These are phyloP conservation scores for Collybia sp. DNA, from an alignment of 768 basidiomycete species.

Conservation along the genomic window DNA sequence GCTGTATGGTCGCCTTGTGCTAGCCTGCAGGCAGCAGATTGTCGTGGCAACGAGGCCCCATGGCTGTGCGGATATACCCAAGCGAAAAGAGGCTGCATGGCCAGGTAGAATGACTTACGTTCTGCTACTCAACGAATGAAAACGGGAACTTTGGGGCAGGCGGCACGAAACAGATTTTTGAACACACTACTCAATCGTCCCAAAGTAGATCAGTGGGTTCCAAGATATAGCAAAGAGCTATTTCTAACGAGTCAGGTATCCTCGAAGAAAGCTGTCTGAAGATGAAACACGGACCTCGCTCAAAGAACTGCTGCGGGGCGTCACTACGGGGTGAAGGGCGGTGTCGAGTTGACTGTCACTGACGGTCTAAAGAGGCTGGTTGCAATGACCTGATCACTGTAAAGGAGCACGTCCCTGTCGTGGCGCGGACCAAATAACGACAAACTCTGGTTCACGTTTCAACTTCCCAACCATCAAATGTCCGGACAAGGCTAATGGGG, in stretches of 20 bases:
- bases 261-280: neutral
- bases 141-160: slow-evolving; percentile 13
- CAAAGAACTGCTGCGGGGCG: slow-evolving; percentile 12
- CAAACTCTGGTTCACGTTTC: slow-evolving; percentile 18
- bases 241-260: neutral
- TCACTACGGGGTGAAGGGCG: slow-evolving; percentile 15
- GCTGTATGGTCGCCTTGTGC: slow-evolving; percentile 21
- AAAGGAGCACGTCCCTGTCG: slow-evolving; percentile 29
- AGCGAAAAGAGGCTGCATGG: slow-evolving; percentile 5
- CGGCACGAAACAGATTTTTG: slow-evolving; percentile 21
- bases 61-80: slow-evolving; percentile 23
- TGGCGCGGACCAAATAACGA: slow-evolving; percentile 29
- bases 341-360: slow-evolving; percentile 33
- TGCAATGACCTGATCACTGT: slow-evolving; percentile 39
- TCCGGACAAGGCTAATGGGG: too few species aligned
- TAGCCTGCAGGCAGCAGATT: slow-evolving; percentile 14
- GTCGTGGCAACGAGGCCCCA: slow-evolving; percentile 38
- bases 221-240: neutral
- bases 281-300: slow-evolving; percentile 7
- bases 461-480: too few species aligned
- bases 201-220: slow-evolving; percentile 16
- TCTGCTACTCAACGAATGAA: neutral
- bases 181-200: slow-evolving; percentile 11
- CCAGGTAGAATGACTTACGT: too few species aligned
- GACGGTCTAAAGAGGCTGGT: slow-evolving; percentile 34